These are phyloP conservation scores for Penicillium psychrosexuale DNA, from an alignment of 2,329 filamentous ascomycete genomes.

Conservation along the genomic window DNA sequence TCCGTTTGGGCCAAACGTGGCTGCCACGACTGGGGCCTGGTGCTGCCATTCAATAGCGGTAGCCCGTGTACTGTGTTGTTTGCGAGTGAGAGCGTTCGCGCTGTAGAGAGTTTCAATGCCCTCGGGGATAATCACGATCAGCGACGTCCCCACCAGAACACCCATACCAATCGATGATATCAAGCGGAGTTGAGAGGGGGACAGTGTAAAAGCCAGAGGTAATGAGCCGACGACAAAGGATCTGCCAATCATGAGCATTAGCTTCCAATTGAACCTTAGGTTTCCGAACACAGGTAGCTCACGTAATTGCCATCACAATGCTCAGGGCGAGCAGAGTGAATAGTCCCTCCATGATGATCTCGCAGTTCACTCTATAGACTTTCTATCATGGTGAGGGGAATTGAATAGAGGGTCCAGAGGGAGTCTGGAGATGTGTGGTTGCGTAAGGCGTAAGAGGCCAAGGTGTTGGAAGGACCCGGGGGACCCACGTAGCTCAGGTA, in stretches of 20 bases:
- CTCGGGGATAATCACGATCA: conserved; percentile 97
- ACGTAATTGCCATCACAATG: conserved; percentile 65
- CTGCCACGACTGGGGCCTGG: conserved; percentile 19
- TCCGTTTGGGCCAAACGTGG: conserved; percentile 7
- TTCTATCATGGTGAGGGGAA: conserved; percentile 26
- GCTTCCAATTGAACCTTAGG: not conserved
- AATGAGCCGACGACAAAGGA: conserved; percentile 92
- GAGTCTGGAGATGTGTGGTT: not conserved
- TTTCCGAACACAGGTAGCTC: conserved; percentile 29
- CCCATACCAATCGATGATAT: conserved; percentile 92
- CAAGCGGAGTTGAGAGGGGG: conserved; percentile 78
- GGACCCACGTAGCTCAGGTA: conserved; percentile 21
- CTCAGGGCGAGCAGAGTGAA: conserved; percentile 63
- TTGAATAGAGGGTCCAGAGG: not conserved
- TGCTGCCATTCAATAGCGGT: conserved; percentile 31
- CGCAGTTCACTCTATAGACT: conserved; percentile 27
- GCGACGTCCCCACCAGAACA: conserved; percentile 86
- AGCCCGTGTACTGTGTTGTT: conserved; percentile 31
- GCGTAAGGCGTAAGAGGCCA: conserved; percentile 5
- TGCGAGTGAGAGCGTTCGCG: conserved; percentile 40
- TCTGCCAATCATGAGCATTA: conserved; percentile 48
- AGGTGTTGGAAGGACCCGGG: conserved; percentile 9
- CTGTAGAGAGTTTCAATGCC: conserved; percentile 86
- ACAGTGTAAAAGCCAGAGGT: conserved; percentile 83
- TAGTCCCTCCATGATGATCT: conserved; percentile 57